Percentiles rank a stretch among this genome's conserved stretches.
Conservation (phyloP, 495 filamentous ascomycete genomes). For the Penicillium arizonense region DNA sequence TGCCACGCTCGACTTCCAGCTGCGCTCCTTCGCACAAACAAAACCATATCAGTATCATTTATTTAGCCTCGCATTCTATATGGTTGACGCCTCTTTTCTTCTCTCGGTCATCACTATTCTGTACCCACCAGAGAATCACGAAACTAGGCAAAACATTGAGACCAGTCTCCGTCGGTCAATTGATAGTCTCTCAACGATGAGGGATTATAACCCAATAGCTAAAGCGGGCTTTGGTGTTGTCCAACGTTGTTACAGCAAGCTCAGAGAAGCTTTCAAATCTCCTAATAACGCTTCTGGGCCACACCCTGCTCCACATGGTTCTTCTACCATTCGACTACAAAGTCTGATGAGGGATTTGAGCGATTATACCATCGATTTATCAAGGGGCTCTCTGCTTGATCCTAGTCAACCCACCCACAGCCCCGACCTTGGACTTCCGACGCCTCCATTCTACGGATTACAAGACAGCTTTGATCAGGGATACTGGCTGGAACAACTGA, state of each 20-base stretch:
- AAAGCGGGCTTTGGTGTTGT: background rate
- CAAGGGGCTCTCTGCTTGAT: too few relatives aligned
- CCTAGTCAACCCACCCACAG: too few relatives aligned
- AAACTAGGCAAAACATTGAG: constrained; percentile 3
- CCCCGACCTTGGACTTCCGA: too few relatives aligned
- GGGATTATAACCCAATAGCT: background rate
- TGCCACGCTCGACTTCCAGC: constrained; percentile 6
- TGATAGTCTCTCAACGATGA: constrained; percentile 2
- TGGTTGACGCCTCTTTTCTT: constrained; percentile 1
- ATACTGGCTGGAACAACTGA: too few relatives aligned
- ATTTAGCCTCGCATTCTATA: constrained; percentile 7
- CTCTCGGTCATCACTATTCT: constrained; percentile 3
- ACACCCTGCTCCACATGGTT: too few relatives aligned
- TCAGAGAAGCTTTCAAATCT: background rate
- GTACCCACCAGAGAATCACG: constrained; percentile 1
- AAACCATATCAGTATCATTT: constrained; percentile 8
- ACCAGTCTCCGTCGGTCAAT: constrained; percentile 4
- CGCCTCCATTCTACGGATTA: too few relatives aligned
- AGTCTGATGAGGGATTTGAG: too few relatives aligned
- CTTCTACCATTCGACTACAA: too few relatives aligned
- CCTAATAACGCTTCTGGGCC: background rate
- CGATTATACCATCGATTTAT: too few relatives aligned
- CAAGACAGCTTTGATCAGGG: too few relatives aligned
- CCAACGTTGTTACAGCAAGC: background rate
- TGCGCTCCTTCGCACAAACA: constrained; percentile 3